Evolutionary conservation across 768 basidiomycete genomes (phyloP), one percentile per base, ranked within the genome.

Genomic region (Pholiota microspora): DNA sequence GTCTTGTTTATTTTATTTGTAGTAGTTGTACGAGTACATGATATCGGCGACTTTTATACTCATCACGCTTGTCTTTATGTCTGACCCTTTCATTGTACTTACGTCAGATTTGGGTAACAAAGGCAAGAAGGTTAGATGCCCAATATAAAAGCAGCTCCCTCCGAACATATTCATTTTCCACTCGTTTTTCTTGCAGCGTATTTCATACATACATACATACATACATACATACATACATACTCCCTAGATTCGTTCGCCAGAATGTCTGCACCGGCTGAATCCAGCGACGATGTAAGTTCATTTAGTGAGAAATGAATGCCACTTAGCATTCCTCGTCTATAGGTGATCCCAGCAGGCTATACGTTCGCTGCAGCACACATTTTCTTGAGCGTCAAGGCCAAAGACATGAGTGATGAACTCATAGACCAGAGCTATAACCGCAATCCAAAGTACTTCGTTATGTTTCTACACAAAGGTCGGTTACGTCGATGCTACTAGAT

Each of bases 401-500:
- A 67, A 49, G 63, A 67, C 1, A 54, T 71, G 8, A 55, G 67
- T 7, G 36, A 62, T 4, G 68, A 69, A 27, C 59, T 73, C 23
- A 49, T 71, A 32, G 57, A 67, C 16, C 61, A 72, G 52, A 64
- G 70, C 7, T 53, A 62, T 9, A 67, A 71, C 24, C 60, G 71
- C 35, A 64, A 71, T 55, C 71, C 71, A 7, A 69, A 73, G 50
- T 55, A 54, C 24, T 68, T 69, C 45, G 65, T 65, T 36, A 69
- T 72, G 65, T 72, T 71, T 48, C 63, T 70, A 29, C 70, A 71
- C 57, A 70, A 73, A 45, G 68, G 74, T 70, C 35, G 47, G 10
- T 10, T 12, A 13, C 47, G 16, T 32, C 28, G 7, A 16, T n/a
- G n/a, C n/a, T n/a, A n/a, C n/a, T n/a, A n/a, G n/a, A n/a, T n/a